Evolutionary conservation across 2,329 filamentous ascomycete species (phyloP).

Genomic region (Cercospora janseana): DNA sequence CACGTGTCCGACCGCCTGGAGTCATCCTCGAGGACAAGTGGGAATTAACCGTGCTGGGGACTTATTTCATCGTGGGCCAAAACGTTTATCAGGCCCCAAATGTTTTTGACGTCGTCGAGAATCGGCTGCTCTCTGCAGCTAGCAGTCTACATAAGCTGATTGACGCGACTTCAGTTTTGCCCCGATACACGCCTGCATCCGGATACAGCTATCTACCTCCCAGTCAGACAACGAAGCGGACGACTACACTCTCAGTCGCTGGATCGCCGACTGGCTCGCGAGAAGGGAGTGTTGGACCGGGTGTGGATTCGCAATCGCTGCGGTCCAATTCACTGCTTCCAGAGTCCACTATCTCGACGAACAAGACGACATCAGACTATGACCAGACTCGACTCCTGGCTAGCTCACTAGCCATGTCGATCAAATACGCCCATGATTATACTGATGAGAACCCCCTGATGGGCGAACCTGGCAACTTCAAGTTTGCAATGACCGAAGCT

Average conservation of each 20-base stretch:
- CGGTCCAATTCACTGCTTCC: slow-evolving; percentile 32
- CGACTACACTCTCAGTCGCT: slow-evolving; percentile 36
- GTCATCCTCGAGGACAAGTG: slow-evolving; percentile 46
- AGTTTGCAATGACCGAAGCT: slow-evolving; percentile 50
- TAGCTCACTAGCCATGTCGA: slow-evolving; percentile 33
- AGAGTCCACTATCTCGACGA: slow-evolving; percentile 26
- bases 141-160: slow-evolving; percentile 57
- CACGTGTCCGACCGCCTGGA: slow-evolving; percentile 37
- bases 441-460: slow-evolving; percentile 63
- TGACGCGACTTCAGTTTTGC: slow-evolving; percentile 53
- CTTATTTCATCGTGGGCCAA: slow-evolving; percentile 61
- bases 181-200: slow-evolving; percentile 57
- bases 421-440: slow-evolving; percentile 59
- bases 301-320: slow-evolving; percentile 29
- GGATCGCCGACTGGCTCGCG: slow-evolving; percentile 42
- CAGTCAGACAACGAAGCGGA: slow-evolving; percentile 38
- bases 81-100: slow-evolving; percentile 62
- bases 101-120: slow-evolving; percentile 56
- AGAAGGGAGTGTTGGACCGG: slow-evolving; percentile 45
- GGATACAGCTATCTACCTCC: slow-evolving; percentile 57
- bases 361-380: slow-evolving; percentile 20
- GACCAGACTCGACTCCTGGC: slow-evolving; percentile 42
- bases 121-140: slow-evolving; percentile 54
- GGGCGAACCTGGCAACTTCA: slow-evolving; percentile 63
- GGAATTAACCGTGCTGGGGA: slow-evolving; percentile 54